phyloP scores from a whole-genome alignment of 2,329 filamentous ascomycete genomes.

The Biscogniauxia mediterranea region DNA sequence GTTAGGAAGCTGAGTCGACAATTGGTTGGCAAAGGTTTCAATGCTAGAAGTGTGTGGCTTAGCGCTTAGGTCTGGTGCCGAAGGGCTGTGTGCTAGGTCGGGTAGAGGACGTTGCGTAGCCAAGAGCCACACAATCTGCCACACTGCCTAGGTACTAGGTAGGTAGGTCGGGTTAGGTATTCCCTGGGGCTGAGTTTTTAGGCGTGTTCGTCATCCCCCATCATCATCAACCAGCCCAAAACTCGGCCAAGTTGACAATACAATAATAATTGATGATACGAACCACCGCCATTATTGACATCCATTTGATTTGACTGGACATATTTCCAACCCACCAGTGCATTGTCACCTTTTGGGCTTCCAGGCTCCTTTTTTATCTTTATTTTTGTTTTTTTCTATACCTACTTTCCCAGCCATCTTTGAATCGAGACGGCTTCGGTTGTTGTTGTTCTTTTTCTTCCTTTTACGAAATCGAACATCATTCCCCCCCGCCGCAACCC shows the following conservation, averaged over 20 bases:
- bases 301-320: too few species aligned
- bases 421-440: neutral
- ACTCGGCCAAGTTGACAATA: neutral
- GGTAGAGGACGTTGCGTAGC: too few species aligned
- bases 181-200: neutral
- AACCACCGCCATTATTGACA: too few species aligned
- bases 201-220: neutral
- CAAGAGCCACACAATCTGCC: too few species aligned
- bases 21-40: neutral
- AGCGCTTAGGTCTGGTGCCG: conserved; percentile 2
- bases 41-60: conserved; percentile 2
- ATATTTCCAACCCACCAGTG: too few species aligned
- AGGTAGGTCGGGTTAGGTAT: too few species aligned
- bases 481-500: neutral
- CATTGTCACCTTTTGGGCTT: too few species aligned
- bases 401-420: neutral
- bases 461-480: neutral
- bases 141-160: too few species aligned
- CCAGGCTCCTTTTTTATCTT: too few species aligned
- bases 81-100: conserved; percentile 1
- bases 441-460: neutral
- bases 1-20: neutral
- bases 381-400: too few species aligned
- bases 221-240: neutral
- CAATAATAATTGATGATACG: neutral